Evolutionary conservation across 2,329 filamentous ascomycete species (phyloP).

Genomic region (Pseudocercospora crystallina): DNA sequence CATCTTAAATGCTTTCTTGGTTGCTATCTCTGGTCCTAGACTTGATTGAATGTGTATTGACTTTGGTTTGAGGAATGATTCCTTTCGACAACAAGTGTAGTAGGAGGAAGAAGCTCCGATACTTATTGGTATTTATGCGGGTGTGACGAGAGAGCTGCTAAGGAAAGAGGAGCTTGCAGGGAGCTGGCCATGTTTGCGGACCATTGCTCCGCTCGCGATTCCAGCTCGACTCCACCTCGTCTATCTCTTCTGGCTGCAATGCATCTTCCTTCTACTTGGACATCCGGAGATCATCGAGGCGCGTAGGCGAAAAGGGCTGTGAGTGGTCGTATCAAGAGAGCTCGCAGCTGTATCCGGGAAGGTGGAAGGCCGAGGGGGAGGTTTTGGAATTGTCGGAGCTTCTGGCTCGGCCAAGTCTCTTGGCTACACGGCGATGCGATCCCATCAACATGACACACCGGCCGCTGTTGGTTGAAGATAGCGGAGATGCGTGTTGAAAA

Average conservation of each 20-base stretch:
- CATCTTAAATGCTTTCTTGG: conserved; percentile 9
- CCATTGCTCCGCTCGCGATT: not conserved
- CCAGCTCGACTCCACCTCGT: conserved; percentile 1
- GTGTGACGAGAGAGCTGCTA: conserved; percentile 2
- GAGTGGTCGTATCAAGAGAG: not conserved
- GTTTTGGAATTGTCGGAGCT: not conserved
- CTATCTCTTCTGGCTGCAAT: not conserved
- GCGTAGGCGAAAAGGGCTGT: not conserved
- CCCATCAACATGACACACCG: not conserved
- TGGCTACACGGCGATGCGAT: not conserved
- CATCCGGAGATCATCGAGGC: not conserved
- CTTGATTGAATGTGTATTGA: no score
- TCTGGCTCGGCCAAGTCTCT: not conserved
- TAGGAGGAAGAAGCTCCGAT: no score
- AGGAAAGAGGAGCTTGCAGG: conserved; percentile 11
- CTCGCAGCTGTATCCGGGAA: not conserved
- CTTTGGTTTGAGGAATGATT: no score
- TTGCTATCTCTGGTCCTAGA: no score
- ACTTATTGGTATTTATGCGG: no score
- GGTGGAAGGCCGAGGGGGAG: not conserved
- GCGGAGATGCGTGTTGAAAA: not conserved
- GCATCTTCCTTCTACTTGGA: not conserved
- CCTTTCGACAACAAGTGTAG: no score
- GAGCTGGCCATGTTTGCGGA: conserved; percentile 11
- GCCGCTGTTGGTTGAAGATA: conserved; percentile 13